Conservation (phyloP, 2,329 filamentous ascomycete species). For the Aspergillus uvarum region DNA sequence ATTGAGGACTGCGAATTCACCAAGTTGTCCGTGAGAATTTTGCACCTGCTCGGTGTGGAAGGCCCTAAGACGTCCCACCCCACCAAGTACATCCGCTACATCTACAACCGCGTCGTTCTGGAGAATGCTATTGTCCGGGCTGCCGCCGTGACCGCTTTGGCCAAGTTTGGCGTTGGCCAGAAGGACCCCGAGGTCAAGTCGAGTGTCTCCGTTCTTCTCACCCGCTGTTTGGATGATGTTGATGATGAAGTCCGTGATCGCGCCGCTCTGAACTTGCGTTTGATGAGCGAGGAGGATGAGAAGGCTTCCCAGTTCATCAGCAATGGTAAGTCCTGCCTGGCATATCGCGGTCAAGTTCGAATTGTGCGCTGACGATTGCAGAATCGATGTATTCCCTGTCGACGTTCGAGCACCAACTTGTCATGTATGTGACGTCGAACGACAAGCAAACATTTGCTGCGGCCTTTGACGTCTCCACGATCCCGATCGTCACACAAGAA, state of each 20-base stretch:
- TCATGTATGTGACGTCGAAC: constrained; percentile 94
- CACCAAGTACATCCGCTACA: constrained; percentile 98
- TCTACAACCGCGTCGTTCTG: constrained; percentile 96
- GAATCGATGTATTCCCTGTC: constrained; percentile 95
- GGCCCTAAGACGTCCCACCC: constrained; percentile 93
- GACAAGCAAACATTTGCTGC: constrained; percentile 80
- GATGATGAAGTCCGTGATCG: constrained; percentile 97
- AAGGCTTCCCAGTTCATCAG: constrained; percentile 85
- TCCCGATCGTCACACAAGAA: constrained; percentile 91
- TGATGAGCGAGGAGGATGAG: constrained; percentile 91
- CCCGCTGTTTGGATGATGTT: constrained; percentile 89
- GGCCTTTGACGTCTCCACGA: constrained; percentile 86
- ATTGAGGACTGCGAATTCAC: constrained; percentile 99
- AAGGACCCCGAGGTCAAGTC: constrained; percentile 96
- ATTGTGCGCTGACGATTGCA: constrained; percentile 39
- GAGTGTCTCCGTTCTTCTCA: constrained; percentile 88
- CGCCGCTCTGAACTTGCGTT: constrained; percentile 83
- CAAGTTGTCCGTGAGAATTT: constrained; percentile 90
- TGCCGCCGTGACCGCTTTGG: constrained; percentile 89
- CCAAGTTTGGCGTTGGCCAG: constrained; percentile 96
- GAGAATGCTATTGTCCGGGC: constrained; percentile 96
- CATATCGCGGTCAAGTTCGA: not conserved
- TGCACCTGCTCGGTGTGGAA: constrained; percentile 91
- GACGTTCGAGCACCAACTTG: constrained; percentile 93
- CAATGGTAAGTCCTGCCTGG: constrained; percentile 62